Evolutionary conservation across 176 grass and related monocot species (phyloP), one percentile per base, ranked within the genome.

Genomic region (Panicum miliaceum): DNA sequence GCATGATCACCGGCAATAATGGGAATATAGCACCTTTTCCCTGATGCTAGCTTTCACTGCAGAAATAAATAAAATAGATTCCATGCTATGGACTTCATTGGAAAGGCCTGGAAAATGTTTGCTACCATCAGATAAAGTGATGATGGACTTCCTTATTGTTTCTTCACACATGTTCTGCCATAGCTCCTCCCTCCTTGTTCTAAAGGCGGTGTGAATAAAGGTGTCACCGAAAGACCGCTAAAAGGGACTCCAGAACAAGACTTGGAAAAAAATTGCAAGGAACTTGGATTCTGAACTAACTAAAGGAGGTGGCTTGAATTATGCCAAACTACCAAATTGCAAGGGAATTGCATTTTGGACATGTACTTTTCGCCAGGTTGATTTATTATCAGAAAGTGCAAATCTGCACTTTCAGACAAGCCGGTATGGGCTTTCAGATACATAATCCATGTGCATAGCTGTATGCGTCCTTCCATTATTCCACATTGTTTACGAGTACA

Each of bases 401-500:
- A 69, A 71, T 19, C 9, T 56, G 18, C 29, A 71, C 12, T 35
- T 52, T 72, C 56, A 66, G 53, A 62, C 57, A 76, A 35, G 41
- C 35, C 77, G 14, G 61, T 68, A 69, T 81, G 70, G 77, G 68
- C 23, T 89, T 89, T 70, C 70, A 85, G 61, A 81, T 81, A 76
- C 45, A 22, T 43, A 19, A 20, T 46, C 66, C 12, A 57, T 18
- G 19, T 18, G 20, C 3, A 23, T 27, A 68, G 19, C n/a, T 50
- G 12, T 18, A 25, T 50, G 18, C 62, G 27, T 9, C n/a, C 61
- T 84, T 25, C 74, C 61, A 51, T 27, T 14, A 46, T 84, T 38
- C 73, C 71, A 47, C 36, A 6, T 15, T 37, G 4, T 75, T 12
- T 59, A 77, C 54, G 72, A 78, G 35, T 61, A 77, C 19, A 66